Evolutionary conservation across 768 basidiomycete species (phyloP), one percentile per base, ranked within the genome.

Genomic region (Goffeauzyma gilvescens): DNA sequence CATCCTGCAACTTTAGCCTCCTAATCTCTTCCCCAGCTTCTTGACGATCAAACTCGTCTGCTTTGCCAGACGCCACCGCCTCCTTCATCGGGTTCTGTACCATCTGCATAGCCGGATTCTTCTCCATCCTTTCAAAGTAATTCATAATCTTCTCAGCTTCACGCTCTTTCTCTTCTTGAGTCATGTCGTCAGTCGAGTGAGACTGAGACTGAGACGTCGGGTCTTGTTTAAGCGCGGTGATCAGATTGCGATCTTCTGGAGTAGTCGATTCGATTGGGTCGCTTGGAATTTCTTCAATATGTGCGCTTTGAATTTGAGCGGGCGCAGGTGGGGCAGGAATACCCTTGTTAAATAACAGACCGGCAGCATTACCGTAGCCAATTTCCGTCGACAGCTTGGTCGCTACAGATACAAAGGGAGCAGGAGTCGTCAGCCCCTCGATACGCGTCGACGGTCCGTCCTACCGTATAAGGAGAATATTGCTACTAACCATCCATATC

Each of bases 341-440:
- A 13, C 86, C 87, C 57, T 86, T 89, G 58, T 81, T 76, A 67
- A 85, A 89, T 20, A 98, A 70, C 70, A 85, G 81, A 1, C 93
- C 93, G 0, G 87, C 85, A 31, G 87, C 85, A 58, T 87, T 87
- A 31, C 90, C 90, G 54, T 98, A 98, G 6, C 90, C 90, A 40
- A 93, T 72, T 32, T 80, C 38, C 8, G 23, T 10, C 8, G 32
- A 15, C 18, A 46, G 18, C 21, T 41, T 35, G 13, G 13, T 20
- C 9, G 21, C 22, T 12, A 31, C 35, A 42, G 13, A 4, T 17
- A 4, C 12, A 24, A 35, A 32, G 30, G 6, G 13, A n/a, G n/a
- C n/a, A n/a, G n/a, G n/a, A n/a, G n/a, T n/a, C n/a, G n/a, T n/a
- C n/a, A n/a, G n/a, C n/a, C n/a, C n/a, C n/a, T n/a, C n/a, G n/a